A percentile compares a stretch with the other conserved stretches of the same genome.
These are phyloP conservation scores for Hygrophorus pudorinus DNA, from an alignment of 768 basidiomycete species.

Conservation along the genomic window DNA sequence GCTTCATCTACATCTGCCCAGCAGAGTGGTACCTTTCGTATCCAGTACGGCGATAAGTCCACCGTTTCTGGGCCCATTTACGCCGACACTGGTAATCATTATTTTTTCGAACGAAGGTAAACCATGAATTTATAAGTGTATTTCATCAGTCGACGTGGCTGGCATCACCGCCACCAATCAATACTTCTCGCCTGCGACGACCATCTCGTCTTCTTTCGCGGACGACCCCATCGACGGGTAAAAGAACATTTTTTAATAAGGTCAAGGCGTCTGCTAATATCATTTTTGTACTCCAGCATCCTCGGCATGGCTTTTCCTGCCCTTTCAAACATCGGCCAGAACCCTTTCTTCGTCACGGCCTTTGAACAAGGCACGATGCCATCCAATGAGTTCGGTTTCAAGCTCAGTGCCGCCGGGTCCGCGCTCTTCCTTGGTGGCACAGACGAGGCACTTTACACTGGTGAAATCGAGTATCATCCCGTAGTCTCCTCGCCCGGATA, in stretches of 20 bases:
- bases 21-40: slow-evolving; percentile 18
- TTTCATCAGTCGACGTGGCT: neutral
- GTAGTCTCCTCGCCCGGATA: no score
- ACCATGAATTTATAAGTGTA: neutral
- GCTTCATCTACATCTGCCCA: neutral
- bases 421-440: no score
- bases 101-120: neutral
- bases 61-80: slow-evolving; percentile 23
- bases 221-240: slow-evolving; percentile 14
- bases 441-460: no score
- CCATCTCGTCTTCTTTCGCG: slow-evolving; percentile 3
- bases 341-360: slow-evolving; percentile 33
- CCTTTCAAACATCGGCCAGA: slow-evolving; percentile 21
- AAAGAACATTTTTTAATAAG: slow-evolving; percentile 20
- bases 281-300: slow-evolving; percentile 3
- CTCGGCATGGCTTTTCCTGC: slow-evolving; percentile 24
- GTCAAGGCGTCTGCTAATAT: slow-evolving; percentile 32
- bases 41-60: slow-evolving; percentile 35
- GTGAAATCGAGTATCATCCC: neutral
- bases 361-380: slow-evolving; percentile 20
- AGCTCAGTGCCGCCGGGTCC: slow-evolving; percentile 9
- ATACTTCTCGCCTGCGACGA: slow-evolving; percentile 3
- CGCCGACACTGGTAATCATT: slow-evolving; percentile 24
- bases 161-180: neutral
- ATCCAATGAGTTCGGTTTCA: slow-evolving; percentile 33